A percentile compares a stretch with the other conserved stretches of the same genome.
Evolutionary conservation across 108 stramenopile genomes (phyloP).

Genomic region (Epithemia pelagica): DNA sequence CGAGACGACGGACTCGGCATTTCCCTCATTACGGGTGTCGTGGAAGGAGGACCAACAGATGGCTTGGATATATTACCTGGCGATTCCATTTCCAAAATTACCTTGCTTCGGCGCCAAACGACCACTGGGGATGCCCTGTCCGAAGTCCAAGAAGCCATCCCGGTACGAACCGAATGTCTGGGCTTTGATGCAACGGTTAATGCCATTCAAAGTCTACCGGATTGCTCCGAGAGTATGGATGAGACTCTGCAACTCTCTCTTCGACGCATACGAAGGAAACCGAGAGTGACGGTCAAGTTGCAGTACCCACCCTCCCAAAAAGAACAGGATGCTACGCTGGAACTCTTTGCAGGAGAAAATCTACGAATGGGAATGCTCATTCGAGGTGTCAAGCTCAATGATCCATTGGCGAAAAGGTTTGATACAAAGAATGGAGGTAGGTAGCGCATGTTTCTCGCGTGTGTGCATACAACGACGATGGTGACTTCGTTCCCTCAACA

Average conservation of each 20-base stretch:
- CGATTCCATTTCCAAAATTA: conserved; percentile 61
- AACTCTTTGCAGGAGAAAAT: conserved; percentile 83
- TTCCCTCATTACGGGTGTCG: conserved; percentile 62
- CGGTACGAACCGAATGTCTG: conserved; percentile 49
- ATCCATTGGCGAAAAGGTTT: conserved; percentile 45
- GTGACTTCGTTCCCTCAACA: background rate
- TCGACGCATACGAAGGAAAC: conserved; percentile 69
- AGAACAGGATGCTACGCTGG: conserved; percentile 52
- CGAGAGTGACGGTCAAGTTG: conserved; percentile 58
- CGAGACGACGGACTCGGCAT: conserved; percentile 75
- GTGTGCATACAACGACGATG: background rate
- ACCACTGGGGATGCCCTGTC: background rate
- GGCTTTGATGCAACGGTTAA: conserved; percentile 53
- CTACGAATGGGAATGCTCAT: conserved; percentile 68
- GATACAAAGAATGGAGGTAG: conserved; percentile 20
- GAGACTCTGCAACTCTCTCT: conserved; percentile 8
- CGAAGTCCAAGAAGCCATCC: conserved; percentile 13
- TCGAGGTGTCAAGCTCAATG: conserved; percentile 74
- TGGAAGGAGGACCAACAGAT: conserved; percentile 48
- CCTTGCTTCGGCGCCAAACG: conserved; percentile 10
- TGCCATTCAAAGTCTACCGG: conserved; percentile 36
- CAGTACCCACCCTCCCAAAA: conserved; percentile 62
- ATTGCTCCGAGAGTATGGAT: background rate
- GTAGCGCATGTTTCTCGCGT: too few relatives aligned
- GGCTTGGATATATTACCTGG: conserved; percentile 48